A percentile compares a stretch with the other conserved stretches of the same genome.
Evolutionary conservation across 2,329 filamentous ascomycete species (phyloP).

Genomic region (Incumbomyces lentus): DNA sequence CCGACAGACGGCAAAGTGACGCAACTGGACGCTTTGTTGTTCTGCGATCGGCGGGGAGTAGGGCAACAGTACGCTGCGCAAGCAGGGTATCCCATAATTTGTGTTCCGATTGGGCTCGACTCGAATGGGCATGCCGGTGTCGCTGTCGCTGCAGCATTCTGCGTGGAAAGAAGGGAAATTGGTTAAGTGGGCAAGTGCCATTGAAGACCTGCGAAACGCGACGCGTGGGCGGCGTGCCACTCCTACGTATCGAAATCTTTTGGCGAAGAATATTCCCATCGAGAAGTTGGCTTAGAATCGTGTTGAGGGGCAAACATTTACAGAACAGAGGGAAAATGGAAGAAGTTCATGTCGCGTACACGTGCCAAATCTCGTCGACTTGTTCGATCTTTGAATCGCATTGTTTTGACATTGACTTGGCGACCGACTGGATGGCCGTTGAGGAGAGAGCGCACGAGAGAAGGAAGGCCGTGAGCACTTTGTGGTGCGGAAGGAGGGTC

Average conservation of each 20-base stretch:
- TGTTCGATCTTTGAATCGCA: too few relatives aligned
- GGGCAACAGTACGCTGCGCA: conserved; percentile 27
- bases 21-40: conserved; percentile 22
- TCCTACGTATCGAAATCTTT: conserved; percentile 2
- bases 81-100: conserved; percentile 25
- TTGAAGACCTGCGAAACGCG: conserved; percentile 21
- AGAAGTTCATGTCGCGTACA: too few relatives aligned
- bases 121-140: conserved; percentile 20
- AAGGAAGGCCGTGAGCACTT: too few relatives aligned
- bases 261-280: conserved; percentile 2
- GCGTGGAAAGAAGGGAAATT: conserved; percentile 23
- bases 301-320: too few relatives aligned
- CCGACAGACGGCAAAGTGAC: conserved; percentile 15
- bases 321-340: too few relatives aligned
- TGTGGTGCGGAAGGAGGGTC: too few relatives aligned
- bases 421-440: too few relatives aligned
- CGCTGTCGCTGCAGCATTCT: conserved; percentile 22
- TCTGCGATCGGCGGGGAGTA: conserved; percentile 23
- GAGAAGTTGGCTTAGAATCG: conserved; percentile 11
- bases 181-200: conserved; percentile 25
- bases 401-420: too few relatives aligned
- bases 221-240: background rate
- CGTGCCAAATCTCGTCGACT: too few relatives aligned
- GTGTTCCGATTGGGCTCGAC: conserved; percentile 24
- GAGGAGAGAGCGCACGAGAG: too few relatives aligned